Percentiles rank a stretch among this genome's conserved stretches.
Conservation (phyloP, 805 yeast species). For the Saturnispora dispora region DNA sequence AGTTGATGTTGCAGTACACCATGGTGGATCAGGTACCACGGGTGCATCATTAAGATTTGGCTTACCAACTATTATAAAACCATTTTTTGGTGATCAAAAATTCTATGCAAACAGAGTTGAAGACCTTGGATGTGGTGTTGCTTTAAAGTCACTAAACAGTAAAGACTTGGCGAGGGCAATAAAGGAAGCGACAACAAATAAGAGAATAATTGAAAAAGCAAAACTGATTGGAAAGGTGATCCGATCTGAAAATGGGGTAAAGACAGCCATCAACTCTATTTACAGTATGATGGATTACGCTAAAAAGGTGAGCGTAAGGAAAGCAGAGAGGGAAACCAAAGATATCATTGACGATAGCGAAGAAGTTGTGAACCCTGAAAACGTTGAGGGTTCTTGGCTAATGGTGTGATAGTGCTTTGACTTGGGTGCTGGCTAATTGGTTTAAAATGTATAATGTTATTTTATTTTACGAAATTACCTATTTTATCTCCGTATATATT, state of each 20-base stretch:
- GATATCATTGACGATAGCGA: conserved; percentile 14
- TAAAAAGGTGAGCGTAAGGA: conserved; percentile 41
- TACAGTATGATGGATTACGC: conserved; percentile 77
- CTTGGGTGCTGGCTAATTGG: not conserved
- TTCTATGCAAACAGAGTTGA: conserved; percentile 84
- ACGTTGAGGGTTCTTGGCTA: conserved; percentile 26
- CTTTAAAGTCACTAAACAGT: conserved; percentile 57
- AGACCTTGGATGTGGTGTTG: conserved; percentile 79
- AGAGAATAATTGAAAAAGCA: conserved; percentile 62
- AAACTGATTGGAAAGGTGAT: conserved; percentile 52
- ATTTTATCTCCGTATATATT: not conserved
- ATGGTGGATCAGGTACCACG: conserved; percentile 95
- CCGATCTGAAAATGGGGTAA: conserved; percentile 71
- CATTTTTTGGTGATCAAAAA: conserved; percentile 94
- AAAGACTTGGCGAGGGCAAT: conserved; percentile 59
- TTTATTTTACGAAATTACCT: not conserved
- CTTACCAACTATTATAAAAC: conserved; percentile 81
- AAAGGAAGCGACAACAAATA: conserved; percentile 55
- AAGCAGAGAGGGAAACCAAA: conserved; percentile 26
- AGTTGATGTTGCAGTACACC: conserved; percentile 92
- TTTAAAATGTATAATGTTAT: not conserved
- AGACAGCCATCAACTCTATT: conserved; percentile 64
- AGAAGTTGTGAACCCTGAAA: conserved; percentile 15
- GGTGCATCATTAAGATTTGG: conserved; percentile 88
- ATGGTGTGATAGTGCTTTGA: conserved; percentile 12